phyloP scores from a whole-genome alignment of 371 early-diverging fungal species.

The Syncephalis fuscata region DNA sequence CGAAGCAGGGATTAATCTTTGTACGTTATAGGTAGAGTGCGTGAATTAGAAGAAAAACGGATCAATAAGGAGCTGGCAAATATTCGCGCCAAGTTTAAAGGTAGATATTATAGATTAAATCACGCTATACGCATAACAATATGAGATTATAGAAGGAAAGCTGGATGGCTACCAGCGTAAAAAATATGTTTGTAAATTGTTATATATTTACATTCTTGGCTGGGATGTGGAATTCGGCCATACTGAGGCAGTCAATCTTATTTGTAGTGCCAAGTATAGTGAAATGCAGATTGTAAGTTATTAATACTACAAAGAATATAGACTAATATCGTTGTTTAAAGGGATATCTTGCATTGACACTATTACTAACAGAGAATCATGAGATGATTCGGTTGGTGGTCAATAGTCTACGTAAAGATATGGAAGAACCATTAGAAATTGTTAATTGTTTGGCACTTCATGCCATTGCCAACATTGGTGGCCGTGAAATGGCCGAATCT shows the following conservation, averaged over 20 bases:
- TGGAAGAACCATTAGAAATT: constrained; percentile 78
- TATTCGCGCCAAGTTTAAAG: constrained; percentile 94
- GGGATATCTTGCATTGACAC: constrained; percentile 91
- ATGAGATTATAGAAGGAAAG: constrained; percentile 41
- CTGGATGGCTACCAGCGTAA: constrained; percentile 95
- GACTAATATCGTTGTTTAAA: constrained; percentile 11
- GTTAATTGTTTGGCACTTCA: constrained; percentile 83
- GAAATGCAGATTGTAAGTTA: constrained; percentile 87
- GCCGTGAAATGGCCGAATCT: constrained; percentile 79
- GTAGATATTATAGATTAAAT: constrained; percentile 20
- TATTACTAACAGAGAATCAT: constrained; percentile 74
- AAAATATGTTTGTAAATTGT: constrained; percentile 93
- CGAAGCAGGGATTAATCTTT: neutral
- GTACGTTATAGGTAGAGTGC: constrained; percentile 67
- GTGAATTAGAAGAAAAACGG: constrained; percentile 91
- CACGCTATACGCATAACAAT: no score
- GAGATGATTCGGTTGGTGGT: constrained; percentile 72
- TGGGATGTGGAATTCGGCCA: constrained; percentile 97
- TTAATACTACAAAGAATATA: neutral
- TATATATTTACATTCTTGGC: constrained; percentile 97
- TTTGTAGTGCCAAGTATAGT: constrained; percentile 76
- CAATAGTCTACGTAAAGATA: constrained; percentile 72
- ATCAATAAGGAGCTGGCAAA: constrained; percentile 98
- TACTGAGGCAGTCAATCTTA: constrained; percentile 84
- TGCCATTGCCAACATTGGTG: constrained; percentile 89